Percentiles rank a stretch among this genome's conserved stretches.
phyloP scores from a whole-genome alignment of 2,329 filamentous ascomycete genomes.

The Eurotiales sp. region DNA sequence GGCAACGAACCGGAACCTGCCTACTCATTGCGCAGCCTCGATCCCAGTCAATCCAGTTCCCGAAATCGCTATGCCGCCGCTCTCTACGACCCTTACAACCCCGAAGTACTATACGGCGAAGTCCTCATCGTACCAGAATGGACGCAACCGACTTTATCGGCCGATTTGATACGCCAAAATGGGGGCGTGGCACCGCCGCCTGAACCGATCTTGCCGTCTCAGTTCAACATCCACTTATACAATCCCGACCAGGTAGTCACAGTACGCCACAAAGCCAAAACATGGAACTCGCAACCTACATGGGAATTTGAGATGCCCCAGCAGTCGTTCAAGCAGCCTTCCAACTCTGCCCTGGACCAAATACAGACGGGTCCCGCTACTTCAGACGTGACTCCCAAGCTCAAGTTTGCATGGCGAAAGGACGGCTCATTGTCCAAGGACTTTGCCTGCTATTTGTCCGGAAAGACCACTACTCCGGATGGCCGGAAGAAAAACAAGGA shows the following conservation, averaged over 20 bases:
- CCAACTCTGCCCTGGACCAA: constrained; percentile 71
- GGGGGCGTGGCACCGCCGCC: constrained; percentile 63
- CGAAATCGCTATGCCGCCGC: constrained; percentile 84
- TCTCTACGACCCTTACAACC: constrained; percentile 75
- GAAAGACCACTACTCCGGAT: constrained; percentile 61
- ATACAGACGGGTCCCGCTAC: constrained; percentile 60
- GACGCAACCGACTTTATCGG: constrained; percentile 75
- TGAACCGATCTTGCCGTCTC: constrained; percentile 69
- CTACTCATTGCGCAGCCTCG: constrained; percentile 74
- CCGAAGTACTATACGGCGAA: constrained; percentile 81
- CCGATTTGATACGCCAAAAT: constrained; percentile 70
- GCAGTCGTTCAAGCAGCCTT: constrained; percentile 77
- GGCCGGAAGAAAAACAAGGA: constrained; percentile 76
- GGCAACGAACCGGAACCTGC: constrained; percentile 75
- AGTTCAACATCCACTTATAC: constrained; percentile 84
- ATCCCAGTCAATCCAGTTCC: constrained; percentile 65
- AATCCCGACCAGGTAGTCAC: constrained; percentile 82
- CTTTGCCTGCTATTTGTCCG: constrained; percentile 81
- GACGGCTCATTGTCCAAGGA: constrained; percentile 84
- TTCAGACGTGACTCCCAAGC: constrained; percentile 60
- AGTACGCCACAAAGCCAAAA: constrained; percentile 64
- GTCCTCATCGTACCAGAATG: constrained; percentile 81
- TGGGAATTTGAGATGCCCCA: constrained; percentile 95
- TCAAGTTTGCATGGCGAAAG: constrained; percentile 84
- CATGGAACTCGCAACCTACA: constrained; percentile 73